Percentiles rank a stretch among this genome's conserved stretches.
phyloP scores from a whole-genome alignment of 169 alveolate species.

The Eimeria acervulina region DNA sequence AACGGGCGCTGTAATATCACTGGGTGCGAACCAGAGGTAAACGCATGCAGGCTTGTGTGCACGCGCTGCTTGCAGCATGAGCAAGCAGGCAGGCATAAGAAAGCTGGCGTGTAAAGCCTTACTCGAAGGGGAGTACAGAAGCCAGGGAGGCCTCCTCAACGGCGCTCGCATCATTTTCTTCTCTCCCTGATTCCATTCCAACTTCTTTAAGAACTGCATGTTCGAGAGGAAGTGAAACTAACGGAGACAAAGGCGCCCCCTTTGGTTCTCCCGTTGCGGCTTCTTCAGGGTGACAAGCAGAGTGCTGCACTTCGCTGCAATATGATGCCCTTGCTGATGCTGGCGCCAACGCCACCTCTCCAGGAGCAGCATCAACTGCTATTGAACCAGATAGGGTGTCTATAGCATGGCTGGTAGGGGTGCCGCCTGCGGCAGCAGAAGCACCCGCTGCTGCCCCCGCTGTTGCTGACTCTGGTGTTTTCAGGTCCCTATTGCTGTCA shows the following conservation, averaged over 20 bases:
- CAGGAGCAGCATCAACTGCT: neutral
- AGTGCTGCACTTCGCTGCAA: neutral
- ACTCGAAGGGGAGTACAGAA: neutral
- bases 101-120: neutral
- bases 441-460: neutral
- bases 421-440: too few species aligned
- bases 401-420: neutral
- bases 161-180: neutral
- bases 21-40: neutral
- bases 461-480: neutral
- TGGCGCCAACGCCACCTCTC: neutral
- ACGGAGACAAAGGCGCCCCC: neutral
- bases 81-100: neutral
- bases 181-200: neutral
- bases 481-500: neutral
- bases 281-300: neutral
- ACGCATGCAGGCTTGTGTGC: neutral
- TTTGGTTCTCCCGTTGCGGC: neutral
- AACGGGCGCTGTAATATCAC: neutral
- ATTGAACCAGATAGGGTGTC: neutral
- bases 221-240: neutral
- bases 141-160: neutral
- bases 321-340: neutral
- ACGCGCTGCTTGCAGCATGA: neutral
- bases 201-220: neutral